phyloP scores from a whole-genome alignment of 2,329 filamentous ascomycete genomes.

The Chrysoporthe puriensis region DNA sequence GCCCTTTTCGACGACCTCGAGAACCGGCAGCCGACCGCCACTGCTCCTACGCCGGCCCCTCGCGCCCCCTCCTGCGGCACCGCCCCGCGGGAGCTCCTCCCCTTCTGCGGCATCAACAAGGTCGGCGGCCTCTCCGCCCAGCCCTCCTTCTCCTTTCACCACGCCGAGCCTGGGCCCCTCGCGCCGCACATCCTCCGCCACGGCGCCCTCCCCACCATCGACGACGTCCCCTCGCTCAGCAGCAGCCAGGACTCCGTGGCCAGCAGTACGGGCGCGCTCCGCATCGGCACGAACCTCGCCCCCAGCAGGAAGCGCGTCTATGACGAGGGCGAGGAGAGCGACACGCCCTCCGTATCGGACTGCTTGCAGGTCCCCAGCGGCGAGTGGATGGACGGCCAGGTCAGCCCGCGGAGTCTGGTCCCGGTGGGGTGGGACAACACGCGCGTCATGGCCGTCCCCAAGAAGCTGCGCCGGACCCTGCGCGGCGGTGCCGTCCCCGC shows the following conservation, averaged over 20 bases:
- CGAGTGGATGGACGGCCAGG: slow-evolving; percentile 43
- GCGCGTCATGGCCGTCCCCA: slow-evolving; percentile 55
- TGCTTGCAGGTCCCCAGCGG: slow-evolving; percentile 28
- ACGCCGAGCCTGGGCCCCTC: slow-evolving; percentile 10
- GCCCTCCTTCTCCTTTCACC: slow-evolving; percentile 32
- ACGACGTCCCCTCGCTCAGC: slow-evolving; percentile 52
- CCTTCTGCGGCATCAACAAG: slow-evolving; percentile 81
- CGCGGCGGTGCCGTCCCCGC: slow-evolving; percentile 23
- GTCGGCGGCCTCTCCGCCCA: slow-evolving; percentile 70
- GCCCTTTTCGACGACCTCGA: slow-evolving; percentile 46
- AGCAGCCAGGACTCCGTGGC: slow-evolving; percentile 60
- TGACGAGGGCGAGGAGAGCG: slow-evolving; percentile 46
- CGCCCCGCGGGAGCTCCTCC: slow-evolving; percentile 65
- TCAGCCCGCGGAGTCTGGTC: slow-evolving; percentile 45
- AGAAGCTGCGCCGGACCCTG: slow-evolving; percentile 29
- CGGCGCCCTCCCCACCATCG: slow-evolving; percentile 38
- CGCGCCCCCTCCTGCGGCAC: slow-evolving; percentile 34
- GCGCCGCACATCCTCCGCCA: slow-evolving; percentile 32
- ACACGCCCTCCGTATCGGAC: slow-evolving; percentile 26
- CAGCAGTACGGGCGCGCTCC: slow-evolving; percentile 36
- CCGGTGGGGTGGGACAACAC: slow-evolving; percentile 44
- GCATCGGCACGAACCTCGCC: slow-evolving; percentile 22
- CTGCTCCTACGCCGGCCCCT: slow-evolving; percentile 27
- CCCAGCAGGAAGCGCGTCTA: slow-evolving; percentile 51
- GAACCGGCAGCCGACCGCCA: slow-evolving; percentile 30